Evolutionary conservation across 257 asterid species (phyloP), one percentile per base, ranked within the genome.

Genomic region (Scutellaria galericulata): DNA sequence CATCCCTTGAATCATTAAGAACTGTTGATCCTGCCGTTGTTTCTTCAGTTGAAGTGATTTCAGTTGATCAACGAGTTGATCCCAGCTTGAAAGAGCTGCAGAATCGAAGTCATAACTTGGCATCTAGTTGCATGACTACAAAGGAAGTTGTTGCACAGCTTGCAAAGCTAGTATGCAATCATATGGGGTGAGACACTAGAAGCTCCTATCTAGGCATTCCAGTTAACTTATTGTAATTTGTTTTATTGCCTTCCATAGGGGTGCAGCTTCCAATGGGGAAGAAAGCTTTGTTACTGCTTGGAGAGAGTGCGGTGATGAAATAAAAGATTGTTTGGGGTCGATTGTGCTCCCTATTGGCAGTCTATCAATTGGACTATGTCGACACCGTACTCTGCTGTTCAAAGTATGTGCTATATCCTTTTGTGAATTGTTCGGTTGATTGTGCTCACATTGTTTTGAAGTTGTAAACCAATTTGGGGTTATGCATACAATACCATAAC

Each of bases 131-230:
- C 72, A 76, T 78, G 62, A 87, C 88, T 79, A 76, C 83, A 56
- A 62, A 85, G 55, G 96, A 95, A 68, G 93, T 90, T 81, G 99
- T 90, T 82, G 97, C 90, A 46, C 96, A 90, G 75, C 89, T 95
- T 58, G 97, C 98, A 35, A 92, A 88, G 93, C 88, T 95, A 76
- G 97, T 91, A 15, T 90, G 91, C 85, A 86, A 84, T 78, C 92
- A 82, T 71, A 81, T 92, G 98, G 99, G 99, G 99, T 95, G 83
- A 88, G 96, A 31, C 77, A 45, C 78, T 66, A 15, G 61, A 62
- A 70, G 64, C 48, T 81, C 67, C 15, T 79, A 44, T 51, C 53
- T 42, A 52, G 66, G 74, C 71, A n/a, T 75, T 66, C 39, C 37
- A 52, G 22, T 60, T 64, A 27, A 39, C 69, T 82, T 68, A 77